Evolutionary conservation across 495 filamentous ascomycete species (phyloP).

Genomic region (Articulospora tetracladia): DNA sequence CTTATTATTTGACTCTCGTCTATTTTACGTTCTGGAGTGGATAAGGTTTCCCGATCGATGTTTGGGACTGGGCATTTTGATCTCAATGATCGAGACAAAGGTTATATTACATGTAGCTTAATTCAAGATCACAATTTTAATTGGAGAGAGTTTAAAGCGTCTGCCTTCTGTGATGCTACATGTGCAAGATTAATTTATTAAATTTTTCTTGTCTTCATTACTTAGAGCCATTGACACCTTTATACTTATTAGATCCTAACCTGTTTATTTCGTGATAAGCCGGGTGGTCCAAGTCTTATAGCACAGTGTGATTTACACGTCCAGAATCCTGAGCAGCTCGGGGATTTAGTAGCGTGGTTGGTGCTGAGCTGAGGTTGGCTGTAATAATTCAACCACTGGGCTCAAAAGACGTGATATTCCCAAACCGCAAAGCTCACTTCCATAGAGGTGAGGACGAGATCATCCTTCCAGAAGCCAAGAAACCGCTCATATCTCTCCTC

Average conservation of each 20-base stretch:
- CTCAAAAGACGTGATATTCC: too few relatives aligned
- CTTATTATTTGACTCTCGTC: background rate
- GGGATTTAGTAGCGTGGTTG: background rate
- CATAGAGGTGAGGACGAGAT: too few relatives aligned
- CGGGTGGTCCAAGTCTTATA: background rate
- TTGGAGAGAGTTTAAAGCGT: background rate
- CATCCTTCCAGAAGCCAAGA: too few relatives aligned
- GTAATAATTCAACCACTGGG: background rate
- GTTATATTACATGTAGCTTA: background rate
- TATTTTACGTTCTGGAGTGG: background rate
- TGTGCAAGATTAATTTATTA: background rate
- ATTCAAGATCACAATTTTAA: background rate
- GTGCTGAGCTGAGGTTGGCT: background rate
- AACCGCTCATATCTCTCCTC: too few relatives aligned
- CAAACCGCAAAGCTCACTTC: too few relatives aligned
- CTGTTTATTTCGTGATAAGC: background rate
- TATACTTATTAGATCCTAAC: background rate
- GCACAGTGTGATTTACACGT: background rate
- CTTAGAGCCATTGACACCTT: background rate
- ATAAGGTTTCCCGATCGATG: background rate
- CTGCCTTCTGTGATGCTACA: background rate
- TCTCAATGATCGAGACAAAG: background rate
- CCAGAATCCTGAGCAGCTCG: background rate
- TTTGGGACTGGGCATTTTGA: background rate
- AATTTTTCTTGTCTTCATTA: background rate